These are phyloP conservation scores for Kodamaea hsintzibuensis DNA, from an alignment of 805 yeast species.

Conservation along the genomic window DNA sequence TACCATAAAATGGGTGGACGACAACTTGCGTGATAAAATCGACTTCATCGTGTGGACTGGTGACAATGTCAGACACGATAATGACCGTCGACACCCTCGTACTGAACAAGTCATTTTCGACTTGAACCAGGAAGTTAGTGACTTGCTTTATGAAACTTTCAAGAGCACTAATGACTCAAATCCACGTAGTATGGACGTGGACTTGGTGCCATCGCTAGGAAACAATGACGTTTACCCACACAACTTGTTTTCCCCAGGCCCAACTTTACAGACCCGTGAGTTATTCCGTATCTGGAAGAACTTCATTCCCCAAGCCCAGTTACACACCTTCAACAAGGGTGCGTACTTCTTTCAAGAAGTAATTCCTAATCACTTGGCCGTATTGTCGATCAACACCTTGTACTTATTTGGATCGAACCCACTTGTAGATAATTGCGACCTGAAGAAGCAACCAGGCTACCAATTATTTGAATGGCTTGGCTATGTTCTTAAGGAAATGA, in stretches of 20 bases:
- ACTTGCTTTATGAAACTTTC: conserved; percentile 52
- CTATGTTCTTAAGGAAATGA: conserved; percentile 66
- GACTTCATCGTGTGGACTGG: conserved; percentile 93
- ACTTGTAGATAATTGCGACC: conserved; percentile 76
- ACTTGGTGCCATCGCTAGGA: conserved; percentile 72
- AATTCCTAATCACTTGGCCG: conserved; percentile 77
- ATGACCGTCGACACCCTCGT: conserved; percentile 73
- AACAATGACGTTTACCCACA: conserved; percentile 91
- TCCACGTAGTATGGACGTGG: conserved; percentile 46
- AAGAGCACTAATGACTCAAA: conserved; percentile 39
- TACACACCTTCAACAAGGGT: conserved; percentile 71
- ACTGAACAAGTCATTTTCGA: conserved; percentile 70
- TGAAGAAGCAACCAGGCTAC: conserved; percentile 75
- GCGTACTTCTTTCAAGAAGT: conserved; percentile 76
- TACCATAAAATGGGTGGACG: conserved; percentile 67
- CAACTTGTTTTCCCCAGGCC: conserved; percentile 81
- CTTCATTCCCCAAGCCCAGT: conserved; percentile 75
- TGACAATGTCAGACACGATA: conserved; percentile 83
- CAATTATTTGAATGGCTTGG: conserved; percentile 78
- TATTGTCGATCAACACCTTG: conserved; percentile 74
- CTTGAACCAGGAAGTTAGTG: conserved; percentile 60
- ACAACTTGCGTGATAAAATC: conserved; percentile 68
- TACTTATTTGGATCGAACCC: conserved; percentile 78
- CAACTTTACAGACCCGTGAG: conserved; percentile 84
- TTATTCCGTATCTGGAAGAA: conserved; percentile 70